Evolutionary conservation across 2,329 filamentous ascomycete species (phyloP).

Genomic region (Xylaria sp.): DNA sequence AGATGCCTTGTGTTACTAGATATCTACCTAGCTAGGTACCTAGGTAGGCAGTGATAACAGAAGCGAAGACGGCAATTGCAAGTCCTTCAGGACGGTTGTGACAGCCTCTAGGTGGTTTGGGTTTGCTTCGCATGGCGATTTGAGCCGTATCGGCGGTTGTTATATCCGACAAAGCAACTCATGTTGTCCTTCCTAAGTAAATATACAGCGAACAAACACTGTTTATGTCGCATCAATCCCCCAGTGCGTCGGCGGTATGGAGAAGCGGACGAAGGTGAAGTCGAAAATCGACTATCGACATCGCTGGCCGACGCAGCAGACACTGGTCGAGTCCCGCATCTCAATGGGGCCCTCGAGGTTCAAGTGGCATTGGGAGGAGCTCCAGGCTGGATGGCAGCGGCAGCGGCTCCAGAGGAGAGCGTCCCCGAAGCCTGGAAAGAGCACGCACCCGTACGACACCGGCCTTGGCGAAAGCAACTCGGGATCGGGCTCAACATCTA

Average conservation of each 20-base stretch:
- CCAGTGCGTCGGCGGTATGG: slow-evolving; percentile 22
- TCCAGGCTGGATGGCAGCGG: background rate
- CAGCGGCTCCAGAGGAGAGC: slow-evolving; percentile 15
- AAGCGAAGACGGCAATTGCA: background rate
- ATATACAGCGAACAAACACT: background rate
- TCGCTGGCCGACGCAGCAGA: slow-evolving; percentile 49
- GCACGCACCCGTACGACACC: slow-evolving; percentile 50
- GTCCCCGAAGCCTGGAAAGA: slow-evolving; percentile 42
- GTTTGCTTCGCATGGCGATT: background rate
- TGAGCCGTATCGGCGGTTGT: background rate
- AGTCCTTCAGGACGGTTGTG: background rate
- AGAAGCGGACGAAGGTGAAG: slow-evolving; percentile 21
- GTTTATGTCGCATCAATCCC: background rate
- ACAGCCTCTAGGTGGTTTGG: background rate
- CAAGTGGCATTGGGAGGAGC: slow-evolving; percentile 42
- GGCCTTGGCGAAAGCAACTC: slow-evolving; percentile 33
- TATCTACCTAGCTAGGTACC: background rate
- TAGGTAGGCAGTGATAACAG: too few relatives aligned
- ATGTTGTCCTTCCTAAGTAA: slow-evolving; percentile 13
- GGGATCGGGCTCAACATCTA: slow-evolving; percentile 1
- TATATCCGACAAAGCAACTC: background rate
- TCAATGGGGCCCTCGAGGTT: slow-evolving; percentile 27
- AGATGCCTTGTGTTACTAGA: background rate
- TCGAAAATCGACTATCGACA: slow-evolving; percentile 43
- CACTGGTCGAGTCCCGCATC: slow-evolving; percentile 41